Base-by-base conservation (phyloP, 1,284 basidiomycete species). In the Cerioporus squamosus region DNA sequence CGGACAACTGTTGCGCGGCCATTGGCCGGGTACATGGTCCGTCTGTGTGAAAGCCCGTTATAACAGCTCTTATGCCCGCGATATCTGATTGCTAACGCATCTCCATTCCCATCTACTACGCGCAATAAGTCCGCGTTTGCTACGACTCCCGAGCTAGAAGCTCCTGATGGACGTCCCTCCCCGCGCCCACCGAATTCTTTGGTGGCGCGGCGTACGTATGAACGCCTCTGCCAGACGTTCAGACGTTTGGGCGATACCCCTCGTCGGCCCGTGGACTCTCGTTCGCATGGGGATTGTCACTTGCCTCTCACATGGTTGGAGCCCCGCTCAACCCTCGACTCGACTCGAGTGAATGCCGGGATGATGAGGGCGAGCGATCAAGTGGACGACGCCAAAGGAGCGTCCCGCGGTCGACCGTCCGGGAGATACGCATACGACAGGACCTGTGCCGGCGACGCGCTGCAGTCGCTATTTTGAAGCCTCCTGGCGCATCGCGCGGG, bases 21-120 rank as follows among this genome's bases (percentile, higher is more conserved):
- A 67, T 67, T 67, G 66, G 66, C 29, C 57, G 58, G 42, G 51
- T 57, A 58, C 52, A 42, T 14, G 7, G n/a, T 48, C 44, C 43
- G 56, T 44, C 42, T 52, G 62, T 61, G 62, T 59, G 62, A 59
- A 58, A 53, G 40, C 47, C 57, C 51, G 54, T 61, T 56, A 58
- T 56, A 56, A 59, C 51, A 55, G 52, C 59, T 63, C 55, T 51
- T 56, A 45, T 56, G 43, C 54, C 54, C 47, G 22, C 43, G 59
- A 63, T 63, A 57, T 54, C 59, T 55, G 56, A 47, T 48, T 48
- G 33, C 36, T 26, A 45, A 44, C 49, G 57, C 55, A 53, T 57
- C 47, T 47, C 24, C 33, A 45, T 62, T 59, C 61, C 61, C 61
- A 62, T 55, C 55, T 39, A 33, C 49, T 62, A 48, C 39, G 50